Base-by-base conservation (phyloP, 2,329 filamentous ascomycete genomes). In the Coniella lustricola region DNA sequence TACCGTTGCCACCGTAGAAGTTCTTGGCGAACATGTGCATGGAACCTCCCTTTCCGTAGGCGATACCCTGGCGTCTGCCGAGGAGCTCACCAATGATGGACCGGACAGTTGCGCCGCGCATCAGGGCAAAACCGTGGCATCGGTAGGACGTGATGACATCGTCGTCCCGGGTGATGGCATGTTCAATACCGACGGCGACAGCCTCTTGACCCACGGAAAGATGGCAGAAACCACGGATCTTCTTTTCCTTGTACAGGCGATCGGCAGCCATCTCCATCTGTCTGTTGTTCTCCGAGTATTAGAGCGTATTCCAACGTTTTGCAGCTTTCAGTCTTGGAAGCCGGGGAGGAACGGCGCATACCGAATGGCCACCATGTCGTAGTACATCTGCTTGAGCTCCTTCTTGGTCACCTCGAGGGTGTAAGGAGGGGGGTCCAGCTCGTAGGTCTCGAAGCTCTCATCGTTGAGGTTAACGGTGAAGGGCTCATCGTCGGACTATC, bases 251-350 rank as follows among this genome's bases (percentile, higher is more conserved):
- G 87, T 98, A 98, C 64, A 98, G 78, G 67, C 91, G 83, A 69
- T 98, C 93, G 74, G 93, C 90, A 59, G 91, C 90, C 91, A 98
- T 95, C 75, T 98, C 93, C 93, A 98, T 95, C 70, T 95, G 93
- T 74, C 90, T 95, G 61, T 36, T 36, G 7, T 40, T 38, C 21
- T 21, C 14, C 2, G 33, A 10, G n/a, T 21, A 50, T 56, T 43
- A 60, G 52, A 43, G 39, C 45, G 37, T 29, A 17, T n/a, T 21
- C 14, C 5, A n/a, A 22, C n/a, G 10, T 16, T 17, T 22, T 20
- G 8, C 7, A 17, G 32, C 25, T 21, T 13, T 13, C 31, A 16
- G 16, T 17, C 8, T 7, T 14, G 14, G 10, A 49, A 56, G 22
- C 9, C 36, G 33, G n/a, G 40, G 35, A n/a, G n/a, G n/a, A n/a